Evolutionary conservation across 768 basidiomycete species (phyloP), one percentile per base, ranked within the genome.

Genomic region (Boletus rufocinnamomeus): DNA sequence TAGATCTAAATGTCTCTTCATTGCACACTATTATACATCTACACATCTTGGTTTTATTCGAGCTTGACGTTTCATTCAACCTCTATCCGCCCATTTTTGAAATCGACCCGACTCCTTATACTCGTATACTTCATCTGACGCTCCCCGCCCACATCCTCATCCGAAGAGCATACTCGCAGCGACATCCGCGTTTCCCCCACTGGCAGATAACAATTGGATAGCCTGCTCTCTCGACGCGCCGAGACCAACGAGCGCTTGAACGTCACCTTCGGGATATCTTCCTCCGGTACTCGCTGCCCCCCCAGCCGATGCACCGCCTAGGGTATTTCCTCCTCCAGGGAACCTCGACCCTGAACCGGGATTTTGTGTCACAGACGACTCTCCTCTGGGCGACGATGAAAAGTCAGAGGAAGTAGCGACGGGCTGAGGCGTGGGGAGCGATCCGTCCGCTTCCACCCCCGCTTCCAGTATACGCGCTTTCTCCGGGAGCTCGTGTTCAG

Each of bases 401-500:
- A 66, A 25, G 41, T 57, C 58, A 4, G 72, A 50, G 5, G 68
- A 59, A 58, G 58, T 35, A 7, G 75, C 52, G 0, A 66, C 60
- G 0, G 70, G 51, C 4, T 64, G 61, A 37, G 59, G 43, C 0
- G 65, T 61, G 19, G 68, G 55, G 14, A 64, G 63, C 7, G 65
- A 63, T 6, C 63, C 54, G 16, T 69, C 63, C 30, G 63, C 54
- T 7, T 75, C 70, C 47, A 66, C 69, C 25, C 71, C 75, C 10
- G 66, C 61, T 16, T 80, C 77, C 40, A 75, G 59, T 53, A 76
- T 74, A 23, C 85, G 82, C 6, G 88, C 90, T 67, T 89, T 89
- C 11, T 87, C 87, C 1, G 95, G 96, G 5, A 99, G 81, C 74
- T 98, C 92, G 72, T 99, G 97, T 76, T 99, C 97, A 2, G 93